phyloP scores from a whole-genome alignment of 2,329 filamentous ascomycete species.

The Annulohypoxylon truncatum region DNA sequence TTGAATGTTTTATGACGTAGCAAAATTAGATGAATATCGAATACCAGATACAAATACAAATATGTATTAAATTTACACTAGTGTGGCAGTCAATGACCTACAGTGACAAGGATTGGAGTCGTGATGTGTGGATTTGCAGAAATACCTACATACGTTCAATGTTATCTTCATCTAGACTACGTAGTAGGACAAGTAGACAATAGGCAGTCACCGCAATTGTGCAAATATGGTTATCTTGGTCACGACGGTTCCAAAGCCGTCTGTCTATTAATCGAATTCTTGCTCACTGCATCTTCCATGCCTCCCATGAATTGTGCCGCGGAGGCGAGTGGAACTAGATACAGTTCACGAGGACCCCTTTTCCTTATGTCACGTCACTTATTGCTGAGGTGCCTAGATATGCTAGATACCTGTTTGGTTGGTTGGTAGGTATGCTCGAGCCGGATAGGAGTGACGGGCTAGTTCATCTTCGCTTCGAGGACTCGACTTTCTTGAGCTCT shows the following conservation, averaged over 20 bases:
- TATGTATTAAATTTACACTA: conserved; percentile 1
- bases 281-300: background rate
- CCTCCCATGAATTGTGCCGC: background rate
- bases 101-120: background rate
- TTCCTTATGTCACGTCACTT: background rate
- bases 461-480: conserved; percentile 71
- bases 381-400: background rate
- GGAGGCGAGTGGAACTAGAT: conserved; percentile 12
- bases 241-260: background rate
- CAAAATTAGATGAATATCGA: conserved; percentile 30
- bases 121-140: background rate
- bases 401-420: background rate
- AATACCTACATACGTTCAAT: too few species aligned
- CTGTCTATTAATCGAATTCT: conserved; percentile 25
- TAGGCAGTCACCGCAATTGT: background rate
- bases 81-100: background rate
- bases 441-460: background rate
- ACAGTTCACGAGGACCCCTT: conserved; percentile 11
- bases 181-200: background rate
- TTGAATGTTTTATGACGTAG: conserved; percentile 17
- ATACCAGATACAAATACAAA: conserved; percentile 8
- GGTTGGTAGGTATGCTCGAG: background rate
- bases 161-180: background rate
- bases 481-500: conserved; percentile 94
- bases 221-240: background rate